A percentile compares a stretch with the other conserved stretches of the same genome.
Evolutionary conservation across 176 grass and related monocot species (phyloP).

Genomic region (Eleusine coracana): DNA sequence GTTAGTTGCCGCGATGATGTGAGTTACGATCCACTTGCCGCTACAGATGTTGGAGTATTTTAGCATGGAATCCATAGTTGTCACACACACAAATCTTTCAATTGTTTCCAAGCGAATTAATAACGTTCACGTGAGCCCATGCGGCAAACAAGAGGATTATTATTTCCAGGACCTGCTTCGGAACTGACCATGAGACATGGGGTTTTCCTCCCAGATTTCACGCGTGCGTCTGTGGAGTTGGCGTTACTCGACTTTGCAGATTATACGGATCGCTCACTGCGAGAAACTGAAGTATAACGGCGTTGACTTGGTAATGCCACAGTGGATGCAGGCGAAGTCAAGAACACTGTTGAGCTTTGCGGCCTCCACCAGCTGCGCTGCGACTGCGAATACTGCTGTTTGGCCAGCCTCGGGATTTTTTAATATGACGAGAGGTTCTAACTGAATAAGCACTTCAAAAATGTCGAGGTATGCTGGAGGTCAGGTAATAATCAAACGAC

Average conservation of each 20-base stretch:
- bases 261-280: too few species aligned
- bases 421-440: too few species aligned
- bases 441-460: not conserved
- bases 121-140: not conserved
- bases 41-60: not conserved
- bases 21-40: not conserved
- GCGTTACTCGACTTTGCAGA: not conserved
- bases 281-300: too few species aligned
- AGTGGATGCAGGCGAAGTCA: not conserved
- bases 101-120: not conserved
- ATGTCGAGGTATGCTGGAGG: not conserved
- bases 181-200: not conserved
- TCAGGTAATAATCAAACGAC: too few species aligned
- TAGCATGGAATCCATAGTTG: not conserved
- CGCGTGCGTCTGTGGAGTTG: too few species aligned
- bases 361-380: too few species aligned
- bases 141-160: not conserved
- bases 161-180: not conserved
- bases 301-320: not conserved
- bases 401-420: too few species aligned
- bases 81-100: not conserved
- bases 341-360: too few species aligned
- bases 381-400: too few species aligned
- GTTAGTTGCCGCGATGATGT: not conserved
- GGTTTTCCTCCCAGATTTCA: too few species aligned